A percentile compares a stretch with the other conserved stretches of the same genome.
Conservation (phyloP, 257 asterid genomes). For the Primulina tabacum region DNA sequence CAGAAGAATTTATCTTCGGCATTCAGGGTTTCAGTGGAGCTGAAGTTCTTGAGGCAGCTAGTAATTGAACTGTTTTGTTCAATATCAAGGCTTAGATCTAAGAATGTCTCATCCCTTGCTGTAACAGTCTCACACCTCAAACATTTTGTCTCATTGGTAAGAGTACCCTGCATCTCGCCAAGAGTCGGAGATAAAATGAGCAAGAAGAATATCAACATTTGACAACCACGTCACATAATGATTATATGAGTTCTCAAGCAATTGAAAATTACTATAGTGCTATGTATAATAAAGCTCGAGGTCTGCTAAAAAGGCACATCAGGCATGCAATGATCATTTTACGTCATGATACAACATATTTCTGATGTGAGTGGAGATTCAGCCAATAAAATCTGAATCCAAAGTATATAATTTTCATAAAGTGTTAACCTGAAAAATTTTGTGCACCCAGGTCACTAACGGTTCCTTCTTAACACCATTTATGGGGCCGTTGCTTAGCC, state of each 20-base stretch:
- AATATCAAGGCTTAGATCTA: constrained; percentile 88
- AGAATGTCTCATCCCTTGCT: constrained; percentile 87
- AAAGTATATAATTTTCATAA: not conserved
- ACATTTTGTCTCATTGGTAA: constrained; percentile 87
- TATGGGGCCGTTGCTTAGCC: constrained; percentile 43
- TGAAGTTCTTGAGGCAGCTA: constrained; percentile 90
- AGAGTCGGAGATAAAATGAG: constrained; percentile 22
- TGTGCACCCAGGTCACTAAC: constrained; percentile 82
- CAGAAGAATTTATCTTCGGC: constrained; percentile 49
- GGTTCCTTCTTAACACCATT: constrained; percentile 63
- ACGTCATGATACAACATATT: constrained; percentile 3
- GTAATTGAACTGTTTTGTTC: constrained; percentile 95
- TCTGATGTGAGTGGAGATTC: not conserved
- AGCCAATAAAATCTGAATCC: not conserved
- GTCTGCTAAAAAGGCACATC: not conserved
- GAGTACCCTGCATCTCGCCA: constrained; percentile 60
- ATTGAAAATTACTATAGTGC: not conserved
- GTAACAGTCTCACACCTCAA: constrained; percentile 90
- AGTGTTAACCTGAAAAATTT: constrained; percentile 69
- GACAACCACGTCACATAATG: not conserved
- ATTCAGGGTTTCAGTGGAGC: constrained; percentile 81
- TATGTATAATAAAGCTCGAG: not conserved
- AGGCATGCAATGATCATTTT: not conserved
- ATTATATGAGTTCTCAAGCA: not conserved
- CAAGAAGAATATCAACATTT: not conserved